Evolutionary conservation across 257 asterid species (phyloP).

Genomic region (Ehretia macrophylla): DNA sequence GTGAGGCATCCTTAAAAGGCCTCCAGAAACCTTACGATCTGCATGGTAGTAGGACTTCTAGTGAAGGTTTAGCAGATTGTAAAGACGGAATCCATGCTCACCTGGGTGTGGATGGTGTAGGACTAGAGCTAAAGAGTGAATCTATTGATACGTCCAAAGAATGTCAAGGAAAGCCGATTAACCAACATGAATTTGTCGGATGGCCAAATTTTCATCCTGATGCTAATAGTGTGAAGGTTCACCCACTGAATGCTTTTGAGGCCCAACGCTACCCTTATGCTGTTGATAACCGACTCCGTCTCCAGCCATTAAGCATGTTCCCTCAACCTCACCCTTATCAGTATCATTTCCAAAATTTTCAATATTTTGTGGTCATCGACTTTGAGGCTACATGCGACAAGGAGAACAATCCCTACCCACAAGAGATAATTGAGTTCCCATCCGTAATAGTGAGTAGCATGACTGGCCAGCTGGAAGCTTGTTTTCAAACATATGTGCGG

Average conservation of each 20-base stretch:
- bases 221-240: conserved; percentile 24
- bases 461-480: conserved; percentile 75
- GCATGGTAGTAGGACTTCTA: conserved; percentile 34
- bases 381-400: conserved; percentile 93
- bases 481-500: conserved; percentile 79
- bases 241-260: conserved; percentile 47
- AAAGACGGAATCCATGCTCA: conserved; percentile 39
- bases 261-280: conserved; percentile 50
- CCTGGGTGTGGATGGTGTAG: conserved; percentile 31
- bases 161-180: conserved; percentile 27
- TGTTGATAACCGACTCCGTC: conserved; percentile 19
- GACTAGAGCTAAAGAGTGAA: conserved; percentile 34
- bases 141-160: conserved; percentile 40
- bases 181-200: conserved; percentile 38
- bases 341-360: conserved; percentile 59
- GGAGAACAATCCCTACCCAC: conserved; percentile 70
- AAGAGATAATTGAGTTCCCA: conserved; percentile 95
- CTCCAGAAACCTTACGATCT: conserved; percentile 44
- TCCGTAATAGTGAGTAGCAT: conserved; percentile 73
- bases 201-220: conserved; percentile 52
- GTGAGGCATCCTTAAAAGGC: conserved; percentile 60
- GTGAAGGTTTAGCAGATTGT: conserved; percentile 43
- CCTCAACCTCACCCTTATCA: conserved; percentile 42
- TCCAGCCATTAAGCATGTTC: conserved; percentile 40
- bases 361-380: conserved; percentile 78